Evolutionary conservation across 2,329 filamentous ascomycete genomes (phyloP).

Genomic region (Scedosporium dehoogii): DNA sequence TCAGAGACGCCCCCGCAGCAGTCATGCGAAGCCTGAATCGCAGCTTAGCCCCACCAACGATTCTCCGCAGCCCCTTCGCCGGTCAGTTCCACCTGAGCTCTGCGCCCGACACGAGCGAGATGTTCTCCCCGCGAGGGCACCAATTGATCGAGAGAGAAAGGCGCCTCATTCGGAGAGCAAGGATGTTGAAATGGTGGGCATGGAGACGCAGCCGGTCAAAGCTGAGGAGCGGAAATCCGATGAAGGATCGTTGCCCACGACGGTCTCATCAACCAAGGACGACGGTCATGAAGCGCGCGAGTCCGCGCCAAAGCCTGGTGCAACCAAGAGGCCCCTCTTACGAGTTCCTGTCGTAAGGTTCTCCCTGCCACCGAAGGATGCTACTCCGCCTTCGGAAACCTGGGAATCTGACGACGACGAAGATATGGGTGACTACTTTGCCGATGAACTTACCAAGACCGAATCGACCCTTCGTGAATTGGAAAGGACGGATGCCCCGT

Average conservation of each 20-base stretch:
- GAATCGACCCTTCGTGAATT: slow-evolving; percentile 39
- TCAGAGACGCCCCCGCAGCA: slow-evolving; percentile 39
- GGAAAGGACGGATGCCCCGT: slow-evolving; percentile 25
- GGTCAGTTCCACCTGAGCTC: slow-evolving; percentile 3
- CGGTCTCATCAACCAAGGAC: neutral
- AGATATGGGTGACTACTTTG: slow-evolving; percentile 47
- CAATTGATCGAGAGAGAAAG: neutral
- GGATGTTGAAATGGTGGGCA: neutral
- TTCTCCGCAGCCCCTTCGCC: neutral
- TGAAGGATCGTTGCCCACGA: neutral
- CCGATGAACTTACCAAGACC: slow-evolving; percentile 40
- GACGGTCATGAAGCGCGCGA: neutral
- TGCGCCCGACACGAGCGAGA: neutral
- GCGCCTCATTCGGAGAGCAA: neutral
- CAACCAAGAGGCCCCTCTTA: slow-evolving; percentile 13
- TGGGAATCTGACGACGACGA: slow-evolving; percentile 45
- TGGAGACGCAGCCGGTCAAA: neutral
- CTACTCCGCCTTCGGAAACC: slow-evolving; percentile 15
- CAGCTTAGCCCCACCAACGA: slow-evolving; percentile 12
- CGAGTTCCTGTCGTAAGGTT: slow-evolving; percentile 24
- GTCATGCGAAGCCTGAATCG: slow-evolving; percentile 38
- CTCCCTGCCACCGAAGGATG: slow-evolving; percentile 27
- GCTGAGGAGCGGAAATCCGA: slow-evolving; percentile 1
- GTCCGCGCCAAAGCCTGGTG: neutral
- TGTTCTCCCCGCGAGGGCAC: neutral